phyloP scores from a whole-genome alignment of 2,329 filamentous ascomycete genomes.

The Cordyceps farinosa region DNA sequence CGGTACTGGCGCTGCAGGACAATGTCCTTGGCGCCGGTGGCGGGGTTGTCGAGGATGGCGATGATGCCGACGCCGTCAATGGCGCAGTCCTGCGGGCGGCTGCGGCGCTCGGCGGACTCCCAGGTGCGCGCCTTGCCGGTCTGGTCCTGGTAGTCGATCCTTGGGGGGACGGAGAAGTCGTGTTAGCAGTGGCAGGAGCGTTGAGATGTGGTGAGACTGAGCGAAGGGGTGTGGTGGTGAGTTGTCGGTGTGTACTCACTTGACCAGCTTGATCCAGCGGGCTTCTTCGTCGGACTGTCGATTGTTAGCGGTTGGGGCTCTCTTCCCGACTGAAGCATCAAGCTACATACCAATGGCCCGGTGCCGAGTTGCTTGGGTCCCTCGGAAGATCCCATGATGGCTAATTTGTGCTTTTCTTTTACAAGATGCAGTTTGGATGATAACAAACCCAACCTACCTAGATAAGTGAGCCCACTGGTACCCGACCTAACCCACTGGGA shows the following conservation, averaged over 20 bases:
- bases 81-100: conserved; percentile 56
- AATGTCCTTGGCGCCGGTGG: conserved; percentile 45
- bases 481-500: too few species aligned
- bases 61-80: conserved; percentile 74
- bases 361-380: conserved; percentile 43
- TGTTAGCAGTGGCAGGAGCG: not conserved
- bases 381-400: conserved; percentile 37
- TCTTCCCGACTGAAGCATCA: too few species aligned
- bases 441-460: too few species aligned
- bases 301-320: not conserved
- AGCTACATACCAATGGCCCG: conserved; percentile 40
- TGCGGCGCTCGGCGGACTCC: conserved; percentile 71
- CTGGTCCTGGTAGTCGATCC: conserved; percentile 62
- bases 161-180: conserved; percentile 25
- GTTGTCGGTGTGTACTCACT: conserved; percentile 36
- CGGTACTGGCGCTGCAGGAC: conserved; percentile 66
- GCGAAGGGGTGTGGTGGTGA: not conserved
- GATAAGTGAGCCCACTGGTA: not conserved
- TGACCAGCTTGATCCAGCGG: conserved; percentile 57
- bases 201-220: not conserved
- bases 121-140: conserved; percentile 57
- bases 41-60: conserved; percentile 57
- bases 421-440: too few species aligned
- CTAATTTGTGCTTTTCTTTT: not conserved
- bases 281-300: conserved; percentile 49